A percentile compares a stretch with the other conserved stretches of the same genome.
These are phyloP conservation scores for Lagenidium giganteum DNA, from an alignment of 352 stramenopile genomes.

Conservation along the genomic window DNA sequence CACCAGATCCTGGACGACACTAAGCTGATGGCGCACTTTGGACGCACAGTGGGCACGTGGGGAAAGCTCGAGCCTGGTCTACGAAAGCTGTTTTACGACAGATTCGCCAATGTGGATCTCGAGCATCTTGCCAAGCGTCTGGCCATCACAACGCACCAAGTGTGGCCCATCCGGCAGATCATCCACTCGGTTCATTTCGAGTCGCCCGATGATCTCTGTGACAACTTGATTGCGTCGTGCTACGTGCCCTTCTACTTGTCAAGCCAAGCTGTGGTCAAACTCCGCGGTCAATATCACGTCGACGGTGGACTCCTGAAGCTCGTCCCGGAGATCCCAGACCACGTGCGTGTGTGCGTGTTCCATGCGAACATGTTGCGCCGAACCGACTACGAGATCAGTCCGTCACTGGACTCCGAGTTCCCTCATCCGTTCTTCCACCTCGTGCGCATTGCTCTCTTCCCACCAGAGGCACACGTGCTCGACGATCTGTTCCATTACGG, in stretches of 20 bases:
- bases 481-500: conserved; percentile 67
- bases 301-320: conserved; percentile 67
- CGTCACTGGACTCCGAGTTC: conserved; percentile 54
- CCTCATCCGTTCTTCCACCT: conserved; percentile 55
- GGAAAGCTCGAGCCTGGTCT: conserved; percentile 64
- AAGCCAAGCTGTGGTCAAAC: conserved; percentile 31
- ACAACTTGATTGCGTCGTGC: conserved; percentile 67
- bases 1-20: conserved; percentile 51
- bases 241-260: conserved; percentile 79
- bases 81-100: conserved; percentile 40
- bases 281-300: conserved; percentile 62
- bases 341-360: conserved; percentile 71
- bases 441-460: conserved; percentile 45
- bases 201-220: conserved; percentile 50
- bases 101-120: conserved; percentile 42
- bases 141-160: conserved; percentile 58
- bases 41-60: conserved; percentile 42
- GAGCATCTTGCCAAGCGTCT: conserved; percentile 38
- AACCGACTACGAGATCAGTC: conserved; percentile 72
- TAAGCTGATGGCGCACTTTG: conserved; percentile 51
- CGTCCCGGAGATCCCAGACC: conserved; percentile 58
- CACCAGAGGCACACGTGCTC: conserved; percentile 42
- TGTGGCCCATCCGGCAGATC: conserved; percentile 55
- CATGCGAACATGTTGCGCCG: conserved; percentile 43
- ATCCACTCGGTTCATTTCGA: conserved; percentile 54